Conservation (phyloP, 225 moss, liverwort and hornwort species). For the Pleurozium schreberi region DNA sequence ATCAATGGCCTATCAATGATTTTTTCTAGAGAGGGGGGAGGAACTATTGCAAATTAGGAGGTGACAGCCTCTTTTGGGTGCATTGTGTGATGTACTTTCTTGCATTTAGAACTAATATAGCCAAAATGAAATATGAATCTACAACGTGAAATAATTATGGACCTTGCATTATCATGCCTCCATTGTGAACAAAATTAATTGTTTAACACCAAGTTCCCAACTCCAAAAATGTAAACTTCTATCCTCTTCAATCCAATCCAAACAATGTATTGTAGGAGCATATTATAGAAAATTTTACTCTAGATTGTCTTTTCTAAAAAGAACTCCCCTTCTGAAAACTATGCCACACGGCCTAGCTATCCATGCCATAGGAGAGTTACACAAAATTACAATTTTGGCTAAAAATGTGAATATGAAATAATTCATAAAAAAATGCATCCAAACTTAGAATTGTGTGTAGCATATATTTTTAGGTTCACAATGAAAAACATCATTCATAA, state of each 20-base stretch:
- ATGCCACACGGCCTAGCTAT: rapidly evolving
- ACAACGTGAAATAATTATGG: no score
- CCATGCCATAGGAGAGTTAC: rapidly evolving
- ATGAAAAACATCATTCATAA: neutral
- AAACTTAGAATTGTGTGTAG: neutral
- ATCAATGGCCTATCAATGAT: no score
- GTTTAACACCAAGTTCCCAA: neutral
- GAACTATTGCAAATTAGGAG: no score
- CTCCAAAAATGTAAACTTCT: rapidly evolving
- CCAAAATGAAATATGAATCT: neutral
- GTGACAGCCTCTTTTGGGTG: no score
- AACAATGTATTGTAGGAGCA: neutral
- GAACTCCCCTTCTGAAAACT: neutral
- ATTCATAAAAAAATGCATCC: neutral
- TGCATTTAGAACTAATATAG: neutral
- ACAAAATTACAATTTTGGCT: neutral
- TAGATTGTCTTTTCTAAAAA: neutral
- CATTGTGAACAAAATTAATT: no score
- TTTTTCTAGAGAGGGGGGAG: no score
- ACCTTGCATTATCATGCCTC: rapidly evolving
- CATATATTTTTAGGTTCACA: neutral
- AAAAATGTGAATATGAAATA: neutral
- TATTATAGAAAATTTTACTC: neutral
- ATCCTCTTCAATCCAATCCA: neutral
- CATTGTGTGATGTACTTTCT: no score